Evolutionary conservation across 305 asterid genomes (phyloP).

Genomic region (Ajuga reptans): DNA sequence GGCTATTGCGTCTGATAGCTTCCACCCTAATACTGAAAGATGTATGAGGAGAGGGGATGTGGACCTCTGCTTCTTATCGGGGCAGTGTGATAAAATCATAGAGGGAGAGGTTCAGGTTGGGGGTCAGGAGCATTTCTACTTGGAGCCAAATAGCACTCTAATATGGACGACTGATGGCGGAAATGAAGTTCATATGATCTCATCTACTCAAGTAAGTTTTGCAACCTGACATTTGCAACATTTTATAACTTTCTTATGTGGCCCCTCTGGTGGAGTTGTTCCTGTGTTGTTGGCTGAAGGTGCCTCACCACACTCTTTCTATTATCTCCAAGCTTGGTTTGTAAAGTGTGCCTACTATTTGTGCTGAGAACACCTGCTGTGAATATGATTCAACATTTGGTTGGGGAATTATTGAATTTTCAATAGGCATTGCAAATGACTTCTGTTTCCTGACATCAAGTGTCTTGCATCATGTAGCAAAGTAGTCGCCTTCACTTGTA

Average conservation of each 20-base stretch:
- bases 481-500: neutral
- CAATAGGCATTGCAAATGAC: neutral
- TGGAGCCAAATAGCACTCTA: slow-evolving; percentile 83
- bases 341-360: neutral
- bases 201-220: slow-evolving; percentile 81
- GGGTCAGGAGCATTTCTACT: slow-evolving; percentile 96
- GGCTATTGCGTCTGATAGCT: slow-evolving; percentile 59
- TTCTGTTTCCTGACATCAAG: neutral
- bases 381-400: neutral
- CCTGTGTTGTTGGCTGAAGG: neutral
- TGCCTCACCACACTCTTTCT: neutral
- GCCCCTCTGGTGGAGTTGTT: neutral
- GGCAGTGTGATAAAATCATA: slow-evolving; percentile 68
- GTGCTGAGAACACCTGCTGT: neutral
- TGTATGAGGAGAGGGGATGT: slow-evolving; percentile 59
- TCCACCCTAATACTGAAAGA: slow-evolving; percentile 69
- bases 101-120: slow-evolving; percentile 84
- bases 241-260: neutral
- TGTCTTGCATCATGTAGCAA: neutral
- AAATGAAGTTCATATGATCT: slow-evolving; percentile 90
- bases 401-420: neutral
- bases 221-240: neutral
- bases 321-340: neutral
- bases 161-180: slow-evolving; percentile 86
- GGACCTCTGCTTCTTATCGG: slow-evolving; percentile 56